A percentile compares a stretch with the other conserved stretches of the same genome.
Conservation (phyloP, 2,329 filamentous ascomycete species). For the Graphium sp. region DNA sequence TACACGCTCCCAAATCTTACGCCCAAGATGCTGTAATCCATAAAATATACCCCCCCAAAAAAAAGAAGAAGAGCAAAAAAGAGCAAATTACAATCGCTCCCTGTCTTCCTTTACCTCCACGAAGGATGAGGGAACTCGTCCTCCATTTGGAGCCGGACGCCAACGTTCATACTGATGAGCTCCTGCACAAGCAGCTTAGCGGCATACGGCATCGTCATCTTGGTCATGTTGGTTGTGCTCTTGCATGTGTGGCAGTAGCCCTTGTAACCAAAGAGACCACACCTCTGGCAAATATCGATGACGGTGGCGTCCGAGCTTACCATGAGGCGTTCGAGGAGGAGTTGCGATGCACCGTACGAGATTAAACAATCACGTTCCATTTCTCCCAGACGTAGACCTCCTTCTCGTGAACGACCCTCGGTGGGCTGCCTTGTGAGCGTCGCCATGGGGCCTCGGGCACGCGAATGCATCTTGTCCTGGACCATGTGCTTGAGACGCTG, state of each 20-base stretch:
- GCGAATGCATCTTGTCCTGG: constrained; percentile 98
- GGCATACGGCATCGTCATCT: constrained; percentile 95
- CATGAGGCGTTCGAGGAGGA: constrained; percentile 89
- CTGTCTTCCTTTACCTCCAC: constrained; percentile 11
- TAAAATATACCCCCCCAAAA: too few species aligned
- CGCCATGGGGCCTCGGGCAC: constrained; percentile 74
- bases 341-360: constrained; percentile 85
- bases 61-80: not conserved
- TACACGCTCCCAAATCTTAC: too few species aligned
- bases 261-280: constrained; percentile 88
- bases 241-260: constrained; percentile 91
- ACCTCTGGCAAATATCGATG: constrained; percentile 86
- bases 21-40: too few species aligned
- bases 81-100: not conserved
- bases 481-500: constrained; percentile 99
- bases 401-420: constrained; percentile 82
- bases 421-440: constrained; percentile 92
- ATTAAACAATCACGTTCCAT: constrained; percentile 99
- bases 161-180: constrained; percentile 97
- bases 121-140: constrained; percentile 83
- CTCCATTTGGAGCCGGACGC: constrained; percentile 73
- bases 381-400: constrained; percentile 84
- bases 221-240: constrained; percentile 66
- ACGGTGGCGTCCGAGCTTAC: constrained; percentile 78
- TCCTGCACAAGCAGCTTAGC: constrained; percentile 94